Percentiles rank a stretch among this genome's conserved stretches.
Evolutionary conservation across 768 basidiomycete genomes (phyloP).

Genomic region (Lepiota venenata): DNA sequence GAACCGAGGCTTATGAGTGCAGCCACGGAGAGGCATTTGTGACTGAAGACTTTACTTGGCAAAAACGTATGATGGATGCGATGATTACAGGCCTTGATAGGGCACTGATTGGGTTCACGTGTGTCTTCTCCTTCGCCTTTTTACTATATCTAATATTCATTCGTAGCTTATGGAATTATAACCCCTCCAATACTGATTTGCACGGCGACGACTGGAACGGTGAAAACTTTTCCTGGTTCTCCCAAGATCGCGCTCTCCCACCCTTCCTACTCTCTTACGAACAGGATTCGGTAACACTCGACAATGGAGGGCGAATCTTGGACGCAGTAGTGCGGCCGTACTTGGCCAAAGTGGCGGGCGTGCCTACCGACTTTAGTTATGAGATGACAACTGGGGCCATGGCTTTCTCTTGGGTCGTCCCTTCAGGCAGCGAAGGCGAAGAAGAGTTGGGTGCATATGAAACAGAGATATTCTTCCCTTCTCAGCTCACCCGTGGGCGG

Average conservation of each 20-base stretch:
- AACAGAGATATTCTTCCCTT: constrained; percentile 84
- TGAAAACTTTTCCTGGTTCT: constrained; percentile 98
- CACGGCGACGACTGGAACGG: constrained; percentile 91
- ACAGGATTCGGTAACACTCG: constrained; percentile 66
- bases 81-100: constrained; percentile 81
- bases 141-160: not conserved
- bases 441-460: constrained; percentile 39
- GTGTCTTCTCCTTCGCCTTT: constrained; percentile 27
- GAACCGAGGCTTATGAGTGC: not conserved
- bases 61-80: constrained; percentile 92
- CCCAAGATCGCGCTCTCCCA: constrained; percentile 53
- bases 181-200: constrained; percentile 77
- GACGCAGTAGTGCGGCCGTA: constrained; percentile 85
- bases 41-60: constrained; percentile 76
- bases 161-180: constrained; percentile 89
- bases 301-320: constrained; percentile 80
- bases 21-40: constrained; percentile 72
- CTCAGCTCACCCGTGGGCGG: constrained; percentile 52
- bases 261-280: constrained; percentile 50
- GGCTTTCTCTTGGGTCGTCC: constrained; percentile 53
- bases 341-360: constrained; percentile 85
- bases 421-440: constrained; percentile 4
- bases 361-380: constrained; percentile 71
- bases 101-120: constrained; percentile 83
- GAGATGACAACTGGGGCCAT: constrained; percentile 74